These are phyloP conservation scores for Collybia sordida DNA, from an alignment of 768 basidiomycete species.

Conservation along the genomic window DNA sequence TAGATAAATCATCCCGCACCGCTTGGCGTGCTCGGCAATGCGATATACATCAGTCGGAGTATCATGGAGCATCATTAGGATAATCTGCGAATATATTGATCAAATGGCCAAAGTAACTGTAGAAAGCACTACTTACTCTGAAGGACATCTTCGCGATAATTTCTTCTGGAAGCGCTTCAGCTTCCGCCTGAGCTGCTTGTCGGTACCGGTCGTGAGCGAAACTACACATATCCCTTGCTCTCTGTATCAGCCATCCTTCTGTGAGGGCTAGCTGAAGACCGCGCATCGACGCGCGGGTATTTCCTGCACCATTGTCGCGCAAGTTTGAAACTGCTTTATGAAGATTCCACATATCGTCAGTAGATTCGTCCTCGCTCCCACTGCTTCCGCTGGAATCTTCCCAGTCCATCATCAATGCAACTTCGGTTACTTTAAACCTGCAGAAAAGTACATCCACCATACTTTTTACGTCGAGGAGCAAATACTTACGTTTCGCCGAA, in stretches of 20 bases:
- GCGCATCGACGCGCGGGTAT: conserved; percentile 59
- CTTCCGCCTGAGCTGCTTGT: conserved; percentile 68
- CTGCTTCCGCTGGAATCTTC: conserved; percentile 58
- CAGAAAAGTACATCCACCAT: background rate
- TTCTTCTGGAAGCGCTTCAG: conserved; percentile 45
- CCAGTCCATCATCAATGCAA: conserved; percentile 73
- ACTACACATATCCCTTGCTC: conserved; percentile 74
- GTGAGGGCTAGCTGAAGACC: conserved; percentile 65
- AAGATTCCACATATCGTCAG: conserved; percentile 50
- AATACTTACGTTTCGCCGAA: conserved; percentile 65
- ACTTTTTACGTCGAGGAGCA: background rate
- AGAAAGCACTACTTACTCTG: conserved; percentile 38
- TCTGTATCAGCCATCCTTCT: conserved; percentile 74
- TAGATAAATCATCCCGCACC: conserved; percentile 29
- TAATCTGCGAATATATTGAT: conserved; percentile 43
- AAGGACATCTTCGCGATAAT: conserved; percentile 67
- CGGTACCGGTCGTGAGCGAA: conserved; percentile 76
- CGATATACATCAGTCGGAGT: conserved; percentile 62
- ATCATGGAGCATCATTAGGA: conserved; percentile 70
- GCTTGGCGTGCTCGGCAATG: conserved; percentile 68
- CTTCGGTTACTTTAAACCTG: conserved; percentile 75
- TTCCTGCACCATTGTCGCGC: conserved; percentile 39
- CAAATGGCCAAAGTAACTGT: background rate
- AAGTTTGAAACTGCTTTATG: conserved; percentile 50
- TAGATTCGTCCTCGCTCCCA: conserved; percentile 48